A percentile compares a stretch with the other conserved stretches of the same genome.
Evolutionary conservation across 192 early-diverging fungal genomes (phyloP).

Genomic region (Linnemannia exigua): DNA sequence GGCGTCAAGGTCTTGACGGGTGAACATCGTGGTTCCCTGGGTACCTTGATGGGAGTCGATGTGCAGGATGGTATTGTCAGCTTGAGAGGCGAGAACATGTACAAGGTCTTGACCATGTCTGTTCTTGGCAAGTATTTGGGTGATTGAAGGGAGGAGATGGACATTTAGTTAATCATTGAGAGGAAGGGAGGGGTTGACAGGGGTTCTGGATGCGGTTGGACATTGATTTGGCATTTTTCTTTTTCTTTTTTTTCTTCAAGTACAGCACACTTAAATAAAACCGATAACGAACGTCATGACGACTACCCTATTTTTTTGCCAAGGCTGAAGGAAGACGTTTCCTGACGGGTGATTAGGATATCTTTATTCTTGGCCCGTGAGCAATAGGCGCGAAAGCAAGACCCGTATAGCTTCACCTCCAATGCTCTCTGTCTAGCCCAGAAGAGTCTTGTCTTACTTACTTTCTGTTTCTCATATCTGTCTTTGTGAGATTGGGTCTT

Average conservation of each 20-base stretch:
- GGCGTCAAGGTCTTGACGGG: slow-evolving; percentile 79
- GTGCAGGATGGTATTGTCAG: slow-evolving; percentile 82
- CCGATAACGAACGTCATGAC: background rate
- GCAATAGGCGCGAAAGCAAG: no score
- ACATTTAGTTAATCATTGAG: background rate
- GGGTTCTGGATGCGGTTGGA: background rate
- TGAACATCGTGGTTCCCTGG: slow-evolving; percentile 68
- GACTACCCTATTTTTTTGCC: background rate
- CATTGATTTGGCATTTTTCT: background rate
- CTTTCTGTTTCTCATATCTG: no score
- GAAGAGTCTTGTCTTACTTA: no score
- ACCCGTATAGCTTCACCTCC: no score
- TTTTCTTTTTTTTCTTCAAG: background rate
- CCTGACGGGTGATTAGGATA: no score
- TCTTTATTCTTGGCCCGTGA: no score
- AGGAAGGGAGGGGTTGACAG: background rate
- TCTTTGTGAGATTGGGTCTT: no score
- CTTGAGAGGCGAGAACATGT: slow-evolving; percentile 68
- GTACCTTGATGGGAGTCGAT: slow-evolving; percentile 80
- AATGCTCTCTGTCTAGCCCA: no score
- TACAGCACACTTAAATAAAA: background rate
- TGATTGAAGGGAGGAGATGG: background rate
- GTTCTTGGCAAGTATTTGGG: slow-evolving; percentile 66
- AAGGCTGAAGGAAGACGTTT: no score
- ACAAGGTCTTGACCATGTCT: slow-evolving; percentile 69